phyloP scores from a whole-genome alignment of 257 asterid species.

The Rehmannia glutinosa region DNA sequence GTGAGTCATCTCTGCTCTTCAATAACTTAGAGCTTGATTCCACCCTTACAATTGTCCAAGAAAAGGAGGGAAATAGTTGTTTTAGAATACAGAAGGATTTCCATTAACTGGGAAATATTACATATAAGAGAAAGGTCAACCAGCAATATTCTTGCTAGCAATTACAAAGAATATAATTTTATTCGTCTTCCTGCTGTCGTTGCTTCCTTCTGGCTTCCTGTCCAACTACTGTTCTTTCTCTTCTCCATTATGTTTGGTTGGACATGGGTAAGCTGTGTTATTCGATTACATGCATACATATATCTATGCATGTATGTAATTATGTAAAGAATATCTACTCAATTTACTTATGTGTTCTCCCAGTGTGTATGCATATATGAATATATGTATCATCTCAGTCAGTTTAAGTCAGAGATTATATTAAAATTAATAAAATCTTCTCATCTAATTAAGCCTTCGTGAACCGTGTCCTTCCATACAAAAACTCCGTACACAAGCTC shows the following conservation, averaged over 20 bases:
- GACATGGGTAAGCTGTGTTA: not conserved
- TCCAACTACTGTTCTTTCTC: not conserved
- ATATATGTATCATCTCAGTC: not conserved
- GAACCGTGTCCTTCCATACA: not conserved
- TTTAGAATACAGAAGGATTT: not conserved
- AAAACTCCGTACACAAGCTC: not conserved
- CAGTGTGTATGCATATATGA: not conserved
- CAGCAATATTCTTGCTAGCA: not conserved
- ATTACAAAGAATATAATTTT: not conserved
- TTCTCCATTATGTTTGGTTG: not conserved
- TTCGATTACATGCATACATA: too few relatives aligned
- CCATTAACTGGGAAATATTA: not conserved
- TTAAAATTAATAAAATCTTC: not conserved
- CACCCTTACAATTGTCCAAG: constrained; percentile 67
- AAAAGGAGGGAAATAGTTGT: constrained; percentile 5
- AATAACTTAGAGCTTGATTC: constrained; percentile 71
- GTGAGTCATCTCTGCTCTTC: constrained; percentile 44
- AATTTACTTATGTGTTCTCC: not conserved
- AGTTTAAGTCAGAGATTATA: not conserved
- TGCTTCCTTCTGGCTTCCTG: not conserved
- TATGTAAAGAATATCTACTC: not conserved
- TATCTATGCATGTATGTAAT: not conserved
- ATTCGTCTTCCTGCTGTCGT: not conserved
- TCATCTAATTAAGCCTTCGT: not conserved
- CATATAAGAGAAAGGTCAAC: not conserved